Percentiles rank a stretch among this genome's conserved stretches.
Evolutionary conservation across 2,329 filamentous ascomycete genomes (phyloP).

Genomic region (Penicillium sp.): DNA sequence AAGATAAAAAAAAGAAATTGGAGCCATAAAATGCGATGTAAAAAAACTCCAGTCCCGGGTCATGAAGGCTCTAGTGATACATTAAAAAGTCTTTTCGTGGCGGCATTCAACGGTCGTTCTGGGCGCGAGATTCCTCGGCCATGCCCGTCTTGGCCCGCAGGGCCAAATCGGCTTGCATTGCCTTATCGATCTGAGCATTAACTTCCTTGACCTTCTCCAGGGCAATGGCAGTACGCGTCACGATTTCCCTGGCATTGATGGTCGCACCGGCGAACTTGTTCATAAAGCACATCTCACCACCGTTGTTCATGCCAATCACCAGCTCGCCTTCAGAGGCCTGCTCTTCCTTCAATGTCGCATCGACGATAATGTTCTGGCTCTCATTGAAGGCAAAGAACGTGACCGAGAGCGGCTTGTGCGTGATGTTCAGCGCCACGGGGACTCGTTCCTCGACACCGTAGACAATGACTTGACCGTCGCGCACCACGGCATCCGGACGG

Average conservation of each 20-base stretch:
- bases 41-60: constrained; percentile 20
- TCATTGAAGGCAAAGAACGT: constrained; percentile 75
- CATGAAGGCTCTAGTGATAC: constrained; percentile 21
- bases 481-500: constrained; percentile 80
- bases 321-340: constrained; percentile 59
- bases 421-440: constrained; percentile 80
- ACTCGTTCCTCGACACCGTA: constrained; percentile 81
- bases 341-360: constrained; percentile 47
- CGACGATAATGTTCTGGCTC: constrained; percentile 39
- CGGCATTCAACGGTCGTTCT: constrained; percentile 66
- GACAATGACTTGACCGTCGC: constrained; percentile 76
- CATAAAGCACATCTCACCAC: constrained; percentile 85
- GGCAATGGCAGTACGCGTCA: constrained; percentile 70
- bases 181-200: constrained; percentile 64
- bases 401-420: constrained; percentile 86
- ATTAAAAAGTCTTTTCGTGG: constrained; percentile 6
- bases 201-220: constrained; percentile 75
- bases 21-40: constrained; percentile 2
- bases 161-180: constrained; percentile 70
- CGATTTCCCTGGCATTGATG: constrained; percentile 69
- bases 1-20: too few species aligned
- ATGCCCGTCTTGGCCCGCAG: constrained; percentile 57
- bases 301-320: constrained; percentile 76
- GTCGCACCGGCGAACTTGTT: constrained; percentile 82
- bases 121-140: constrained; percentile 73